Base-by-base conservation (phyloP, 202 grass and related monocot genomes). In the Setaria viridis region DNA sequence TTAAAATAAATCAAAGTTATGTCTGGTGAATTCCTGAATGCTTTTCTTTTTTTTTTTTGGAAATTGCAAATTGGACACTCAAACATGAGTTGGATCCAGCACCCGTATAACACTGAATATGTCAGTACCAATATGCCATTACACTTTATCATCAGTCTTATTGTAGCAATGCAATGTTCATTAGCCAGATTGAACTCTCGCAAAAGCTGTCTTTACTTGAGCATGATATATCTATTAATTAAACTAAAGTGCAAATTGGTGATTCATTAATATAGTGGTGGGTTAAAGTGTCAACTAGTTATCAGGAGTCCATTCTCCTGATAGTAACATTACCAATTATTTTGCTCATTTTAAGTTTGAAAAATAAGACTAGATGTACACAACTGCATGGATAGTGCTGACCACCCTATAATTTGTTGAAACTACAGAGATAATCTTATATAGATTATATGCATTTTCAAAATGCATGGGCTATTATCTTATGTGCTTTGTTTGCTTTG, bases 401-500 rank as follows among this genome's bases (percentile, higher is more conserved):
- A 69, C 25, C 15, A 29, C 43, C 43, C 0, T 77, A 37, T 86
- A 64, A 37, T 47, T 86, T 70, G 30, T 72, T 77, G 47, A 65
- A 85, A 56, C 51, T 68, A 53, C 69, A 74, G 2, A 10, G 16
- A 67, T 7, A 46, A 67, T 67, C 5, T 66, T 50, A 77, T 89
- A 56, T 80, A 29, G 14, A 15, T 79, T 34, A 45, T 68, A 69
- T 62, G 42, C 45, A 37, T 77, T 37, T 51, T 29, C 30, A 41
- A 41, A 17, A 72, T 81, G 66, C 7, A 37, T 70, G n/a, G 2
- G 51, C 34, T 84, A 48, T 46, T 41, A 47, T 87, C 16, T 57
- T 78, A 15, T 86, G 43, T 85, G 62, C 41, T 41, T 41, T 78
- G 39, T 67, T 85, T 82, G 10, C 63, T 4, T 3, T 15, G 79